Evolutionary conservation across 306 rosid genomes (phyloP).

Genomic region (Fagus crenata): DNA sequence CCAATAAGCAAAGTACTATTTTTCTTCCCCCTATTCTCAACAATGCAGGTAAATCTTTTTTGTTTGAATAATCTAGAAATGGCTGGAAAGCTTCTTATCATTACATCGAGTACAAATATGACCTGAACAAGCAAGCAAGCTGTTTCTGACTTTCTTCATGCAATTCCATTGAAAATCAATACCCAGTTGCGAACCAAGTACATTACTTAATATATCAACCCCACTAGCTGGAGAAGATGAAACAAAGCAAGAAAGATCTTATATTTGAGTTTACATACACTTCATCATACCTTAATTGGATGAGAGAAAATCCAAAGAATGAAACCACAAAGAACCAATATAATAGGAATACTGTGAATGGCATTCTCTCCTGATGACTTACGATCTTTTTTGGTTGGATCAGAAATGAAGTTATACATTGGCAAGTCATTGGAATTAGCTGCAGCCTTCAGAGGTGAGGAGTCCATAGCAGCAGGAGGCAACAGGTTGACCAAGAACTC

Average conservation of each 20-base stretch:
- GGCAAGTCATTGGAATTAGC: slow-evolving; percentile 53
- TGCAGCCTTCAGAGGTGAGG: slow-evolving; percentile 34
- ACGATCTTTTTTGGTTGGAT: slow-evolving; percentile 48
- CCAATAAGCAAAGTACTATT: too few species aligned
- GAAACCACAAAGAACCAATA: slow-evolving; percentile 61
- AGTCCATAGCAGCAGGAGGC: slow-evolving; percentile 12
- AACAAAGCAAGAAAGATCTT: neutral
- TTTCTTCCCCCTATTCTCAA: too few species aligned
- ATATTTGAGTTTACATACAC: neutral
- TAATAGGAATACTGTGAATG: slow-evolving; percentile 68
- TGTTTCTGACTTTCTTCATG: neutral
- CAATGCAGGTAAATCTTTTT: too few species aligned
- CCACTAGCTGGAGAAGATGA: neutral
- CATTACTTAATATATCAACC: neutral
- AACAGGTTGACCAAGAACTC: slow-evolving; percentile 39
- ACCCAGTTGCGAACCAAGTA: neutral
- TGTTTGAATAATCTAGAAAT: too few species aligned
- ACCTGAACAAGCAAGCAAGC: neutral
- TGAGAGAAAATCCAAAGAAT: slow-evolving; percentile 75
- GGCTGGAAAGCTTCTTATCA: too few species aligned
- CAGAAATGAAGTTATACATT: slow-evolving; percentile 30
- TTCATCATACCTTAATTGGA: slow-evolving; percentile 1
- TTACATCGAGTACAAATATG: too few species aligned
- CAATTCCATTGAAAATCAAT: neutral
- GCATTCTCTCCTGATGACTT: slow-evolving; percentile 45